Conservation (phyloP, 2,329 filamentous ascomycete genomes). For the Diaporthe ilicicola region DNA sequence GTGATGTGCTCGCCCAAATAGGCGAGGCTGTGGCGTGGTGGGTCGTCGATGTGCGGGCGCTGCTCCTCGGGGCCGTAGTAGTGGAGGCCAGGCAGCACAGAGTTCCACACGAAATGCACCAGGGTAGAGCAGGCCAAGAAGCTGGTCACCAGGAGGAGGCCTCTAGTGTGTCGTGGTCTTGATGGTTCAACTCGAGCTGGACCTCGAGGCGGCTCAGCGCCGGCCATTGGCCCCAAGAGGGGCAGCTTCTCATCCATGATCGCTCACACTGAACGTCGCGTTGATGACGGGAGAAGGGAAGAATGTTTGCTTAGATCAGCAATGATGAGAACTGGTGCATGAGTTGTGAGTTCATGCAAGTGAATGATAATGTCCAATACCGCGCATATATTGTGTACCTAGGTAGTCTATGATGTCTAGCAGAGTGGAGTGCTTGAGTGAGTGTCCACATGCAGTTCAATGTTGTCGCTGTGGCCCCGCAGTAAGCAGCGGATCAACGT, state of each 20-base stretch:
- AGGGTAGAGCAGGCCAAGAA: constrained; percentile 12
- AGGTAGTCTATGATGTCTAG: not conserved
- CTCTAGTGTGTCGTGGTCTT: not conserved
- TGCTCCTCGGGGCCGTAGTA: not conserved
- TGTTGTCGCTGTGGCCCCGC: not conserved
- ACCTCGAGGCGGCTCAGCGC: not conserved
- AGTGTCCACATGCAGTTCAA: no score
- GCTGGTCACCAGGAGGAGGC: constrained; percentile 5
- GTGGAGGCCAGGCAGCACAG: not conserved
- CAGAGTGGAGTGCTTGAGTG: not conserved
- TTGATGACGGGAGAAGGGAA: not conserved
- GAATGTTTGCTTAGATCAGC: no score
- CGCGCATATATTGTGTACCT: not conserved
- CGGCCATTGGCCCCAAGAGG: not conserved
- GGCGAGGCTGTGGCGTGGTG: not conserved
- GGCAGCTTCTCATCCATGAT: constrained; percentile 31
- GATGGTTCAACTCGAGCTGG: not conserved
- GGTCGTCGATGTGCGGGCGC: not conserved
- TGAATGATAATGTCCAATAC: not conserved
- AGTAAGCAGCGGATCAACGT: constrained; percentile 22
- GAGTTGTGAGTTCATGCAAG: not conserved
- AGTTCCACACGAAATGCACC: not conserved
- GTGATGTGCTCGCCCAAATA: constrained; percentile 47
- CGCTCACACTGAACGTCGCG: not conserved
- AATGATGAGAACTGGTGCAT: not conserved